Base-by-base conservation (phyloP, 768 basidiomycete species). In the Termitomyces sp. region DNA sequence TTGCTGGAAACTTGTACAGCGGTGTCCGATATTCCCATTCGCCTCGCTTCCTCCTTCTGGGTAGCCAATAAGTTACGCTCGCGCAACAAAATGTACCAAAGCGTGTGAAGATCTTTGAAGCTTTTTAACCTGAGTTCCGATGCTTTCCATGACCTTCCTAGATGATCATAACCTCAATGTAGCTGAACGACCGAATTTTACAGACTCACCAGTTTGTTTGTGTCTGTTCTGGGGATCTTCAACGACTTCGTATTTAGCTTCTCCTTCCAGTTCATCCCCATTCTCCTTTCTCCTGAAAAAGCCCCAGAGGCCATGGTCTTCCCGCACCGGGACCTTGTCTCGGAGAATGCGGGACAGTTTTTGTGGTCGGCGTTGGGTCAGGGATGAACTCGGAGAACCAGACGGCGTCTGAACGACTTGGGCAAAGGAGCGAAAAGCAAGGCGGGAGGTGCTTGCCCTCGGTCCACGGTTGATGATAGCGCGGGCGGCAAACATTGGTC, bases 11-110 rank as follows among this genome's bases (percentile, higher is more conserved):
- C 74, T 57, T 76, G 77, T 12, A 70, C 43, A 8, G 63, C 56
- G 3, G 63, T 47, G 51, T 74, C 72, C 15, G 61, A 65, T 8
- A 84, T 72, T 14, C 85, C 85, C 65, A 89, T 70, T 66, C 93
- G 78, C 63, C 89, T 80, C 46, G 82, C 79, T 70, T 95, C 94
- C 65, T 91, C 91, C 63, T 78, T 81, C 73, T 98, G 96, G 9
- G 95, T 93, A 10, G 91, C 89, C 60, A 98, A 80, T 32, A 96
- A 78, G 74, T 98, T 99, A 4, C 91, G 84, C 73, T 99, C 97
- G 65, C 93, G 81, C 50, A 94, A 69, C 31, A 94, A 77, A 52
- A 98, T 81, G 72, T 96, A 98, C 96, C 97, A 99, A 42, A 99
- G 80, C 9, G 87, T 91, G 73, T 99, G 97, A 63, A 99, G 77